Conservation (phyloP, 2,329 filamentous ascomycete genomes). For the Incumbomyces lentus region DNA sequence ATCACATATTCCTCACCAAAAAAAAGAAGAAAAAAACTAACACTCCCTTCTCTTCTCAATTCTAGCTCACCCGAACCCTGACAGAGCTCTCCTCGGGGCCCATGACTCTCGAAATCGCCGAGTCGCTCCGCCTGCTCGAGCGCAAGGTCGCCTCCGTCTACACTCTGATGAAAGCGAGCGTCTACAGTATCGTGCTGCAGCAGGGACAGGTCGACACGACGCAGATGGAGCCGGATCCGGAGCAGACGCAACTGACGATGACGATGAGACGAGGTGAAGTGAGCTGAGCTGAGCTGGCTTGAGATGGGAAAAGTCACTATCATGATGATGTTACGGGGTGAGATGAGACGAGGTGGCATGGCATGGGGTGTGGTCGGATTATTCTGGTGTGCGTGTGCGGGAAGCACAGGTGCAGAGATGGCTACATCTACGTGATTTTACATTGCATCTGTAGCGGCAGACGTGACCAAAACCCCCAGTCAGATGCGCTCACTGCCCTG, state of each 20-base stretch:
- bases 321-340: background rate
- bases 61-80: slow-evolving; percentile 49
- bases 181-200: slow-evolving; percentile 97
- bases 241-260: background rate
- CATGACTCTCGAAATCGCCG: slow-evolving; percentile 65
- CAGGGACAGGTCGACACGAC: slow-evolving; percentile 40
- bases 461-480: too few species aligned
- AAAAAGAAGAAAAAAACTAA: too few species aligned
- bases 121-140: slow-evolving; percentile 78
- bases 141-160: slow-evolving; percentile 91
- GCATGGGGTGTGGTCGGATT: too few species aligned
- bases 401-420: too few species aligned
- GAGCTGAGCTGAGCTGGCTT: too few species aligned
- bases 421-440: too few species aligned
- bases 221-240: background rate
- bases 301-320: background rate
- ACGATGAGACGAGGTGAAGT: background rate
- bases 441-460: too few species aligned
- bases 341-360: too few species aligned
- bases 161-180: slow-evolving; percentile 91
- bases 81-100: slow-evolving; percentile 59
- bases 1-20: too few species aligned
- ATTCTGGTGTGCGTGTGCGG: too few species aligned
- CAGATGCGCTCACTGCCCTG: too few species aligned
- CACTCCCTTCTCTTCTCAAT: background rate